Conservation (phyloP, 768 basidiomycete genomes). For the Pleurotus salmoneostramineus region DNA sequence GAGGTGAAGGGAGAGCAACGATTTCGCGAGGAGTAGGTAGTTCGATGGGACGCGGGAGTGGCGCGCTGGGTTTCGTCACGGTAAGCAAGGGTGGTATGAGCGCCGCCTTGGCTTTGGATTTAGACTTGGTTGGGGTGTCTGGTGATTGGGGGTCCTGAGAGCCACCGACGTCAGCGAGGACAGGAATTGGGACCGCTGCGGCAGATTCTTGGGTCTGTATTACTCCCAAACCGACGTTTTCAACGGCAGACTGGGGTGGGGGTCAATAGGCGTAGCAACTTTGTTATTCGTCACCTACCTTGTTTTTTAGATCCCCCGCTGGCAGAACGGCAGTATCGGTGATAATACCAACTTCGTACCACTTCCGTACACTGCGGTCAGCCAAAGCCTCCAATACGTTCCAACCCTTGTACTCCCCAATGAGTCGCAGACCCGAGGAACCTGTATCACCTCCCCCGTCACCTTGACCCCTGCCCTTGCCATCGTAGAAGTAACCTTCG, state of each 20-base stretch:
- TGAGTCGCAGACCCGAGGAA: conserved; percentile 62
- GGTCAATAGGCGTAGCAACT: not conserved
- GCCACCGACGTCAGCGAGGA: conserved; percentile 41
- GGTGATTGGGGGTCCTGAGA: conserved; percentile 23
- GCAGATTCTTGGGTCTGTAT: conserved; percentile 9
- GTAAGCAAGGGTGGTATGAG: conserved; percentile 48
- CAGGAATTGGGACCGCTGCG: conserved; percentile 61
- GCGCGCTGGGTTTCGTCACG: conserved; percentile 68
- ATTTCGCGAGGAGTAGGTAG: conserved; percentile 67
- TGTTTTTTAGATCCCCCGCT: conserved; percentile 39
- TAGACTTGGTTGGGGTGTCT: conserved; percentile 12
- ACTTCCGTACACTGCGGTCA: conserved; percentile 81
- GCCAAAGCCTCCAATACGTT: conserved; percentile 92
- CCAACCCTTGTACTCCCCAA: conserved; percentile 91
- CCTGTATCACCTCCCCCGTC: conserved; percentile 77
- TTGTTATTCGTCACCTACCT: conserved; percentile 32
- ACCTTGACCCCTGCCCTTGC: conserved; percentile 70
- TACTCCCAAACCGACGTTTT: conserved; percentile 4
- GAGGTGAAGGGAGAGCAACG: conserved; percentile 36
- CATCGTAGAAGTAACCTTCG: conserved; percentile 83
- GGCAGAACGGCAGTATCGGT: conserved; percentile 39
- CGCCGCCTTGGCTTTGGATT: conserved; percentile 16
- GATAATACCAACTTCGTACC: conserved; percentile 78
- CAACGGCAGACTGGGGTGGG: conserved; percentile 9
- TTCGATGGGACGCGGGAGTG: conserved; percentile 50